Conservation (phyloP, 2,329 filamentous ascomycete genomes). For the Fusarium sp. region DNA sequence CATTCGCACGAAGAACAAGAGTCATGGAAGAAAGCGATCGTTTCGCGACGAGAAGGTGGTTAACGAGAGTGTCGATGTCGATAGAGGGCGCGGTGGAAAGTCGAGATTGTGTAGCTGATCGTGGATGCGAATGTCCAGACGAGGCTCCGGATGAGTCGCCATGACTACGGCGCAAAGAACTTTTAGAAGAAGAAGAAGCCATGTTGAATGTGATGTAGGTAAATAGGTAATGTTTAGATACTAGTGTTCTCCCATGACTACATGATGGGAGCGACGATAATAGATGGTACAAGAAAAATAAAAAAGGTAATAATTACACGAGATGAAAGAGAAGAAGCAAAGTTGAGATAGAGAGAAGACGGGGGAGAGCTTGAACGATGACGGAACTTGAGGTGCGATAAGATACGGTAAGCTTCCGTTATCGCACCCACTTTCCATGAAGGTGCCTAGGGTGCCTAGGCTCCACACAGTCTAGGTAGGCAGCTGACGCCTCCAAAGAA, state of each 20-base stretch:
- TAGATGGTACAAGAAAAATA: constrained; percentile 1
- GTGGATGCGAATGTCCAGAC: constrained; percentile 44
- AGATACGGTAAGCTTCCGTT: constrained; percentile 38
- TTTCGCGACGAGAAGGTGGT: constrained; percentile 86
- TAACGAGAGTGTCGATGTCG: constrained; percentile 79
- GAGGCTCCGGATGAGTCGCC: constrained; percentile 49
- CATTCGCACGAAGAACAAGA: constrained; percentile 85
- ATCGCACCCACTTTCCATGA: constrained; percentile 17
- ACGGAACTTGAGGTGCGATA: constrained; percentile 31
- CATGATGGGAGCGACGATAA: constrained; percentile 30
- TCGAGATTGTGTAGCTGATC: constrained; percentile 42
- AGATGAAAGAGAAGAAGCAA: constrained; percentile 10
- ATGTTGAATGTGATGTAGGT: constrained; percentile 36
- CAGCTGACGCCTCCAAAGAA: constrained; percentile 23
- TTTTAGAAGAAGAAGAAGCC: constrained; percentile 47
- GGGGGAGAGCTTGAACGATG: constrained; percentile 33
- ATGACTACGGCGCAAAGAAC: constrained; percentile 49
- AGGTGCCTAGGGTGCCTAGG: background rate
- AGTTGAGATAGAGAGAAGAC: constrained; percentile 1
- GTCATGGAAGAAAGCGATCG: constrained; percentile 85
- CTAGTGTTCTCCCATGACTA: constrained; percentile 30
- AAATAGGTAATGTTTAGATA: background rate
- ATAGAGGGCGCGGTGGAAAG: constrained; percentile 40
- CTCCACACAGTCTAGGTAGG: constrained; percentile 20
- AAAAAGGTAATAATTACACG: background rate